phyloP scores from a whole-genome alignment of 2,329 filamentous ascomycete genomes.

The Aspergillus versicolor region DNA sequence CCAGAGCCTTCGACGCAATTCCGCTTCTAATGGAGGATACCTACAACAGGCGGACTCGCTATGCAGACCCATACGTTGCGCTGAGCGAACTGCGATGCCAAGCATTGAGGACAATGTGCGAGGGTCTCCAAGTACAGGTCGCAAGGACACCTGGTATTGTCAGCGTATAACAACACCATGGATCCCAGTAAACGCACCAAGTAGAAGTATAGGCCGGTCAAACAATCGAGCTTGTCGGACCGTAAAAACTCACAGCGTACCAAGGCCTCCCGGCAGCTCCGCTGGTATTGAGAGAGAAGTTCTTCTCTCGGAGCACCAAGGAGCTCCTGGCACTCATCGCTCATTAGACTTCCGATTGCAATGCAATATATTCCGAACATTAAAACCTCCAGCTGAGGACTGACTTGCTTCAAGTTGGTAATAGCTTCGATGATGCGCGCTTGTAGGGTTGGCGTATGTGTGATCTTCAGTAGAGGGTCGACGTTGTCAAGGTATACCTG shows the following conservation, averaged over 20 bases:
- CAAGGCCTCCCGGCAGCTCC: slow-evolving; percentile 49
- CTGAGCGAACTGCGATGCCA: slow-evolving; percentile 66
- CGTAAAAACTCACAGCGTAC: slow-evolving; percentile 44
- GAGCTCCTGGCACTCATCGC: slow-evolving; percentile 51
- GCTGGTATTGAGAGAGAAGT: slow-evolving; percentile 44
- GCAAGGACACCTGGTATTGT: slow-evolving; percentile 54
- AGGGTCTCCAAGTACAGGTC: slow-evolving; percentile 58
- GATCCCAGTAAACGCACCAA: slow-evolving; percentile 42
- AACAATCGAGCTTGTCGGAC: slow-evolving; percentile 43
- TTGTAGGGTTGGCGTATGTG: slow-evolving; percentile 66
- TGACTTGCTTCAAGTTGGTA: slow-evolving; percentile 54
- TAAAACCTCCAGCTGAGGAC: slow-evolving; percentile 61
- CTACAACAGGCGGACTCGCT: slow-evolving; percentile 55
- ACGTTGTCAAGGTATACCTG: slow-evolving; percentile 69
- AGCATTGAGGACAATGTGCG: slow-evolving; percentile 59
- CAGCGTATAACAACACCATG: slow-evolving; percentile 11
- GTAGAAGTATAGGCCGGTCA: slow-evolving; percentile 56
- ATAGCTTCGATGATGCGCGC: slow-evolving; percentile 63
- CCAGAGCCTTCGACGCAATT: slow-evolving; percentile 71
- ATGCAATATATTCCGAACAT: slow-evolving; percentile 67
- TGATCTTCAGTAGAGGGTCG: slow-evolving; percentile 67
- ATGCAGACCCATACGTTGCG: slow-evolving; percentile 68
- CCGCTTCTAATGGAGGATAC: slow-evolving; percentile 57
- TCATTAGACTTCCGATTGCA: slow-evolving; percentile 56
- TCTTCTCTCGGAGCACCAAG: slow-evolving; percentile 40